Evolutionary conservation across 73 alveolate species (phyloP).

Genomic region (Uronychia setigera): DNA sequence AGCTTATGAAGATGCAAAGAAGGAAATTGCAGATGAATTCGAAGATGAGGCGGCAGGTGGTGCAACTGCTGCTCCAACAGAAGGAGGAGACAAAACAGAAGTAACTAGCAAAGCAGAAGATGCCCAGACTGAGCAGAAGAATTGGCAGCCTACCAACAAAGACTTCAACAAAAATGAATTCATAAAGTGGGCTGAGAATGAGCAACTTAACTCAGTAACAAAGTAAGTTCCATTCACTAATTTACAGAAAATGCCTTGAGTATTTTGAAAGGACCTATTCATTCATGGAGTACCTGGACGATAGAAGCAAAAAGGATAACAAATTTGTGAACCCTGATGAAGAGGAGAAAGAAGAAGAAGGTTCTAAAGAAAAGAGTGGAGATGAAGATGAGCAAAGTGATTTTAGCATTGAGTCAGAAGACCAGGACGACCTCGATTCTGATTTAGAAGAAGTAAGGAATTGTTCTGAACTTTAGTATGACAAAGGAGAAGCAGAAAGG

Average conservation of each 20-base stretch:
- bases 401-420: not conserved
- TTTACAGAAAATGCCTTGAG: constrained; percentile 22
- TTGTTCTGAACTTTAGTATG: too few species aligned
- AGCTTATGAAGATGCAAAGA: constrained; percentile 69
- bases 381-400: constrained; percentile 7
- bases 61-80: constrained; percentile 11
- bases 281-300: constrained; percentile 52
- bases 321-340: constrained; percentile 61
- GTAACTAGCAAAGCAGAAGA: not conserved
- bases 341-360: constrained; percentile 41
- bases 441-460: not conserved
- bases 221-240: constrained; percentile 6
- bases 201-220: constrained; percentile 38
- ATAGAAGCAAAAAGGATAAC: constrained; percentile 48
- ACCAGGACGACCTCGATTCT: not conserved
- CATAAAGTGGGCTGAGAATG: constrained; percentile 42
- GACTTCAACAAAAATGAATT: constrained; percentile 48
- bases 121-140: constrained; percentile 9
- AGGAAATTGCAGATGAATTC: constrained; percentile 81
- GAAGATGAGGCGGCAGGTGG: constrained; percentile 61
- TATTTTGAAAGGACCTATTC: constrained; percentile 30
- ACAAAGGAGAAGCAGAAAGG: too few species aligned
- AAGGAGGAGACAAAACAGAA: constrained; percentile 12
- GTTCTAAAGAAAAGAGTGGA: constrained; percentile 6
- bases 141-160: not conserved